Evolutionary conservation across 2,329 filamentous ascomycete genomes (phyloP), one percentile per base, ranked within the genome.

Genomic region (Neoarthrinium moseri): DNA sequence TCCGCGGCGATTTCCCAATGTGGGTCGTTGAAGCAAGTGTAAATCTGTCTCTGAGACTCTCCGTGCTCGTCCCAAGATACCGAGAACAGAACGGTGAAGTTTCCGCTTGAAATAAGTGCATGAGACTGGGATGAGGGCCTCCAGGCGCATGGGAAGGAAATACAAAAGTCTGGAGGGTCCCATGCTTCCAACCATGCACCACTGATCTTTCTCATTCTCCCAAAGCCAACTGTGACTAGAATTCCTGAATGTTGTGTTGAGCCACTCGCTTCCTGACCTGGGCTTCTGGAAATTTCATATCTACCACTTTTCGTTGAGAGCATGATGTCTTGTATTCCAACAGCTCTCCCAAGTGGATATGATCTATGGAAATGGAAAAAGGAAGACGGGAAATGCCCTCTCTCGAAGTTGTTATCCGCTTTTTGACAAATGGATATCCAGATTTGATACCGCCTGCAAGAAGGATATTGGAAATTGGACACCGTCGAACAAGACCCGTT

Each of bases 31-130:
- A 37, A 37, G 13, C 7, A 20, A 7, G 20, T 37, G 18, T 37
- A n/a, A n/a, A 5, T 21, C 5, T 18, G 20, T 20, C 15, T 6
- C 7, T 18, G 17, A 20, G 20, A 11, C 8, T 23, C 5, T 6
- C 34, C 13, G 17, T 10, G 8, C 11, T 37, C 20, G 18, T 37
- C 18, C 34, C 34, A 37, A 12, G 37, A 43, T 1, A 53, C 36
- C 0, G 55, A 57, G 3, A 56, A 17, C 0, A 58, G 13, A 1
- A 48, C 21, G 4, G 34, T 45, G 20, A 52, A 24, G 4, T 20
- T 37, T 1, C 41, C 45, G 20, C 35, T 35, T 3, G 55, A 52
- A 17, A 58, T 33, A 0, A 57, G 27, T 17, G 51, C 40, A 40
- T 57, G 53, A 0, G 56, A 54, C 2, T 42, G 4, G 1, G 35